Conservation (phyloP, 495 filamentous ascomycete species). For the Penicillium chermesinum region DNA sequence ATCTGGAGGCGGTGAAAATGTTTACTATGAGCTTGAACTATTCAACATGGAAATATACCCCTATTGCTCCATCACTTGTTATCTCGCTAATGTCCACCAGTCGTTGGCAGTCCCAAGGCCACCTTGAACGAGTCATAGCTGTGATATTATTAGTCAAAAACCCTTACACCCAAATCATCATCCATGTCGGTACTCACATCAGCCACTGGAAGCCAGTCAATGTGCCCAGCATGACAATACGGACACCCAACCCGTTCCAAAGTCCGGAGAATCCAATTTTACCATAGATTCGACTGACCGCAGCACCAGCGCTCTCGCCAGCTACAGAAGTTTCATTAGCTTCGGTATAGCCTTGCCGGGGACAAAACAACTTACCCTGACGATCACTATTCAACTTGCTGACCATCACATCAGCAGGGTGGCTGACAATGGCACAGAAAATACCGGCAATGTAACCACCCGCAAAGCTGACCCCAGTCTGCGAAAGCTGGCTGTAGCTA, state of each 20-base stretch:
- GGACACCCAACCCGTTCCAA: slow-evolving; percentile 64
- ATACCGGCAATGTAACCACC: slow-evolving; percentile 71
- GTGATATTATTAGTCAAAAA: slow-evolving; percentile 10
- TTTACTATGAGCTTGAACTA: background rate
- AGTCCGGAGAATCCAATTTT: slow-evolving; percentile 66
- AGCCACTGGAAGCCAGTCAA: slow-evolving; percentile 73
- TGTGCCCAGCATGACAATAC: slow-evolving; percentile 62
- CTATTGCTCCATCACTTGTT: background rate
- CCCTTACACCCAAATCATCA: background rate
- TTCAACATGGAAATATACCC: background rate
- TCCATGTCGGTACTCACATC: slow-evolving; percentile 40
- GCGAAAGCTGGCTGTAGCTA: slow-evolving; percentile 53
- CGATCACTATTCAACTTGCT: slow-evolving; percentile 64
- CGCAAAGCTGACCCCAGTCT: slow-evolving; percentile 65
- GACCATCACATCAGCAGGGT: slow-evolving; percentile 70
- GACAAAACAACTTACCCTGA: slow-evolving; percentile 41
- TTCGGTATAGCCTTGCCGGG: background rate
- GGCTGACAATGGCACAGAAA: slow-evolving; percentile 60
- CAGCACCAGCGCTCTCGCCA: slow-evolving; percentile 57
- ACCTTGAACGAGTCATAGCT: slow-evolving; percentile 75
- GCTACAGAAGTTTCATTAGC: slow-evolving; percentile 29
- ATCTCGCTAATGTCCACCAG: slow-evolving; percentile 49
- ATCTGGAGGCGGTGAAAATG: slow-evolving; percentile 17
- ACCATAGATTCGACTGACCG: slow-evolving; percentile 62
- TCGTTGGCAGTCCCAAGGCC: slow-evolving; percentile 63